Percentiles rank a stretch among this genome's conserved stretches.
These are phyloP conservation scores for Przewalskia tangutica DNA, from an alignment of 257 asterid species.

Conservation along the genomic window DNA sequence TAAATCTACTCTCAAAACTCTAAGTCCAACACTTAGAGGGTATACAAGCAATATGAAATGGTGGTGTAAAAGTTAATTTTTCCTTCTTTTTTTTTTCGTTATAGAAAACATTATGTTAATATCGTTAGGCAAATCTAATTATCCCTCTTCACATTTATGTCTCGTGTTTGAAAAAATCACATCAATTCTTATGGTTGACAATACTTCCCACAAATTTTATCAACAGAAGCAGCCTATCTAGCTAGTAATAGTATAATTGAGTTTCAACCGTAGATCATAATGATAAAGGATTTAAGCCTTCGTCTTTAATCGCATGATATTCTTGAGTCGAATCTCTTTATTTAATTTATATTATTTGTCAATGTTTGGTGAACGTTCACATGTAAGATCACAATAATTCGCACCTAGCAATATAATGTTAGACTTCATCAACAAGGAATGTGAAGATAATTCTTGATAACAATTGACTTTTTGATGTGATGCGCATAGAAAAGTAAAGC, in stretches of 20 bases:
- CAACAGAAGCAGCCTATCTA: background rate
- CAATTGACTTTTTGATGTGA: background rate
- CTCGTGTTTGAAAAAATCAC: background rate
- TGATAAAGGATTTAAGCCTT: background rate
- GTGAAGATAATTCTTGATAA: background rate
- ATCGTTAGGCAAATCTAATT: background rate
- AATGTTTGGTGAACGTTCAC: conserved; percentile 3
- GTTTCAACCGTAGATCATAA: background rate
- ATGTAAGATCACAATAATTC: background rate
- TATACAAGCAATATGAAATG: background rate
- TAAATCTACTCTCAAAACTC: background rate
- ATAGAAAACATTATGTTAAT: background rate
- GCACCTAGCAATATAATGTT: background rate
- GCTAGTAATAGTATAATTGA: background rate
- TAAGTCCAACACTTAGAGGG: background rate
- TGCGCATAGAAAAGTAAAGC: background rate
- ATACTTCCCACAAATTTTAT: background rate
- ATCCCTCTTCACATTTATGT: background rate
- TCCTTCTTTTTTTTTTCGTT: too few relatives aligned
- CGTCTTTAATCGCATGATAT: background rate
- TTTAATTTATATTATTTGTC: background rate
- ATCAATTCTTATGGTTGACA: background rate
- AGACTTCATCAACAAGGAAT: background rate
- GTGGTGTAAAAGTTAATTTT: too few relatives aligned
- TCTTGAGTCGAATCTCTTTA: background rate